These are phyloP conservation scores for Scheffersomyces amazonensis DNA, from an alignment of 805 yeast genomes.

Conservation along the genomic window DNA sequence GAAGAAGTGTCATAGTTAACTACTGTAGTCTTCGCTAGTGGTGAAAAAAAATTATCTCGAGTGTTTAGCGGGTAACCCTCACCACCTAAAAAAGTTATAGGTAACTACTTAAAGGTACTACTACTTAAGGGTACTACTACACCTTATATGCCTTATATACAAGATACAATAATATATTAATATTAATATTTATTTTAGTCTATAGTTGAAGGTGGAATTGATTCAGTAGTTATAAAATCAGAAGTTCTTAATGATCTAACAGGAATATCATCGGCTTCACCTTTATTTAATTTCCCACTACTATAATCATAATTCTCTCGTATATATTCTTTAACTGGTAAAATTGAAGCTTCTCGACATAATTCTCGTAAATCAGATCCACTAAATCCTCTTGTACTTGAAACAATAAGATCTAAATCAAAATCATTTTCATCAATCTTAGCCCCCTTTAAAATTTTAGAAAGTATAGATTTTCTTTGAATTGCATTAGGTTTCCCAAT, in stretches of 20 bases:
- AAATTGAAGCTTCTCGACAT: conserved; percentile 90
- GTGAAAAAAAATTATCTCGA: no score
- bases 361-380: conserved; percentile 91
- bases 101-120: no score
- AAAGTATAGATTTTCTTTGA: conserved; percentile 70
- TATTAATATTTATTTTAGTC: conserved; percentile 10
- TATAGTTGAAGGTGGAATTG: conserved; percentile 15
- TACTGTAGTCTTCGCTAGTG: no score
- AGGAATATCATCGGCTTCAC: conserved; percentile 25
- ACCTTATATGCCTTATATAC: conserved; percentile 1
- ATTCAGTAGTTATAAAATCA: conserved; percentile 52
- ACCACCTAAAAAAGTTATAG: no score
- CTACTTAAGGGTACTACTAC: no score
- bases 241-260: conserved; percentile 63
- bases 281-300: conserved; percentile 29
- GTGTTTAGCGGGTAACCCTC: no score
- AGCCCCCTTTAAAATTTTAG: conserved; percentile 66
- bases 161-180: not conserved
- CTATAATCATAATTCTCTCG: conserved; percentile 54
- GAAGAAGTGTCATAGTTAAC: no score
- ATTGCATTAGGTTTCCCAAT: conserved; percentile 65
- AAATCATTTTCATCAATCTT: conserved; percentile 54
- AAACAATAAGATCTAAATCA: conserved; percentile 58
- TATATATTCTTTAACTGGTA: conserved; percentile 84
- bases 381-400: conserved; percentile 61